phyloP scores from a whole-genome alignment of 306 rosid species.

The Prinsepia uniflora region DNA sequence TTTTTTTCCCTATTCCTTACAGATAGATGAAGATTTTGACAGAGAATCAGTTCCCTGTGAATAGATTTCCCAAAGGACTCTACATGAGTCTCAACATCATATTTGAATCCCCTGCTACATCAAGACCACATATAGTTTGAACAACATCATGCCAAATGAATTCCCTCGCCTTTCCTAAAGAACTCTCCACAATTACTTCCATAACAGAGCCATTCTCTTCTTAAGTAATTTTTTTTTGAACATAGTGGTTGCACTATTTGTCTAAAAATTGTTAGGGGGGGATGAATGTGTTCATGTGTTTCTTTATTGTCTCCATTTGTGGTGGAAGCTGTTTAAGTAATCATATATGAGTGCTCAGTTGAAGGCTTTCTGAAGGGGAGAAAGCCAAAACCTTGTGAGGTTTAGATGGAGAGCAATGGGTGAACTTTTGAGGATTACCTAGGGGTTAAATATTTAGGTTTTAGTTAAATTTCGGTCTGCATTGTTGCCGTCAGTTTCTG shows the following conservation, averaged over 20 bases:
- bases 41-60: not conserved
- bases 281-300: not conserved
- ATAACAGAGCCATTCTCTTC: not conserved
- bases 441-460: not conserved
- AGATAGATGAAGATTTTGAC: not conserved
- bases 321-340: not conserved
- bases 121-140: not conserved
- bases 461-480: not conserved
- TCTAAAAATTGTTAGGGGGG: not conserved
- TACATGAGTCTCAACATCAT: not conserved
- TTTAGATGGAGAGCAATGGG: not conserved
- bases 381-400: not conserved
- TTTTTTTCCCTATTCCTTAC: not conserved
- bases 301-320: not conserved
- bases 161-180: not conserved
- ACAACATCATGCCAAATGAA: not conserved
- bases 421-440: not conserved
- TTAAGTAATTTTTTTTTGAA: not conserved
- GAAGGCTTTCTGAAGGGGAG: not conserved
- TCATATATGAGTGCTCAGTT: not conserved
- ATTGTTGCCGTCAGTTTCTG: not conserved
- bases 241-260: not conserved
- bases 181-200: not conserved
- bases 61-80: not conserved
- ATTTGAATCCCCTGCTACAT: not conserved